Base-by-base conservation (phyloP, 2,329 filamentous ascomycete genomes). In the Xylaria hypoxylon region DNA sequence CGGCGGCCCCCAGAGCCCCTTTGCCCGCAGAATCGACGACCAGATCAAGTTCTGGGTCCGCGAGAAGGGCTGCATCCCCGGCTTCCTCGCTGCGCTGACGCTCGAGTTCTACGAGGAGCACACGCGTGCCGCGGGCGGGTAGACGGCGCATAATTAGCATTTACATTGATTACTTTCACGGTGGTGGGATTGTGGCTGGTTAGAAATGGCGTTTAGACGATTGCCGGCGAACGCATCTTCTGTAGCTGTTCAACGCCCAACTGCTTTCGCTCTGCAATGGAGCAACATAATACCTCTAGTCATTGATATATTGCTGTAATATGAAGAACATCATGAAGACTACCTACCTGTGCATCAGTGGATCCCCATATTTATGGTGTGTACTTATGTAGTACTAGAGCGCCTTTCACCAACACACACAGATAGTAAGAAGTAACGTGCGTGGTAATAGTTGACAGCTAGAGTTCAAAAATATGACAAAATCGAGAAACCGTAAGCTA, bases 1-100 rank as follows among this genome's bases (percentile, higher is more conserved):
- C 38, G 96, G 96, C 1, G 96, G 96, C 0, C 92, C 94, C 1
- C 87, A 92, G 76, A 96, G 93, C 76, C 85, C 89, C 13, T 99
- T 99, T 79, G 96, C 94, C 1, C 82, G 87, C 62, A 90, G 94
- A 79, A 97, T 99, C 69, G 87, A 87, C 70, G 91, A 93, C 75
- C 88, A 94, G 77, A 95, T 97, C 75, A 91, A 93, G 70, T 98
- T 97, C 79, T 99, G 96, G 95, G 95, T 98, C 0, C 88, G 96
- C 75, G 94, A 96, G 74, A 89, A 94, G 82, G 94, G 94, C 52
- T 95, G 95, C 78, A 96, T 98, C 69, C 95, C 95, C 4, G 95
- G 94, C 62, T 97, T 98, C 78, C 79, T 98, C 70, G 94, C 94
- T 38, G 95, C 94, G 17, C 84, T 97, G 81, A 97, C 94, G 44